These are phyloP conservation scores for Melanomma pulvis-pyrius DNA, from an alignment of 495 filamentous ascomycete genomes.

Conservation along the genomic window DNA sequence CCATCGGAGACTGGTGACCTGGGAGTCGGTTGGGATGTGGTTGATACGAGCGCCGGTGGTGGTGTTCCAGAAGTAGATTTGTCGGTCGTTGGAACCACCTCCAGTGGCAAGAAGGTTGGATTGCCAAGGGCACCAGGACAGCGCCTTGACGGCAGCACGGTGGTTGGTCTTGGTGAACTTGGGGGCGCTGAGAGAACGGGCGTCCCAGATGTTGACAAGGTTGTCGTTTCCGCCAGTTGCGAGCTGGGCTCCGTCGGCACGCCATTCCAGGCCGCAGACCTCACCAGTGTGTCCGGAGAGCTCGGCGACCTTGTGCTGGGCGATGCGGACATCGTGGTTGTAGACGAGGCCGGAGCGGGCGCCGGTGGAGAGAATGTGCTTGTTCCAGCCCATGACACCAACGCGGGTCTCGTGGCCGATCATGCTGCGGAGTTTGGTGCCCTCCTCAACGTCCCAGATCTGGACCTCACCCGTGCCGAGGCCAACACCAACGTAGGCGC, in stretches of 20 bases:
- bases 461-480: conserved; percentile 95
- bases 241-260: conserved; percentile 91
- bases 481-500: conserved; percentile 93
- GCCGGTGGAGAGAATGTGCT: conserved; percentile 93
- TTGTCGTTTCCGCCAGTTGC: conserved; percentile 98
- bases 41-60: conserved; percentile 96
- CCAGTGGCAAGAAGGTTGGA: conserved; percentile 94
- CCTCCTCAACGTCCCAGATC: conserved; percentile 98
- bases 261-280: conserved; percentile 97
- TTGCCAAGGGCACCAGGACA: conserved; percentile 99
- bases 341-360: conserved; percentile 93
- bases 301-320: conserved; percentile 96
- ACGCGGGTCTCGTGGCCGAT: conserved; percentile 95
- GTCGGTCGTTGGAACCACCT: conserved; percentile 91
- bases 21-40: conserved; percentile 96
- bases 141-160: conserved; percentile 95
- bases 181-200: conserved; percentile 83
- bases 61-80: conserved; percentile 99
- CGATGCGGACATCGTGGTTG: conserved; percentile 98
- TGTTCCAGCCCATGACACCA: conserved; percentile 97
- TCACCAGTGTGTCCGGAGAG: conserved; percentile 95
- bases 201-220: conserved; percentile 98
- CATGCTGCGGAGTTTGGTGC: conserved; percentile 95
- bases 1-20: conserved; percentile 95
- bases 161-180: conserved; percentile 99